These are phyloP conservation scores for Ramalina peruviana DNA, from an alignment of 495 filamentous ascomycete genomes.

Conservation along the genomic window DNA sequence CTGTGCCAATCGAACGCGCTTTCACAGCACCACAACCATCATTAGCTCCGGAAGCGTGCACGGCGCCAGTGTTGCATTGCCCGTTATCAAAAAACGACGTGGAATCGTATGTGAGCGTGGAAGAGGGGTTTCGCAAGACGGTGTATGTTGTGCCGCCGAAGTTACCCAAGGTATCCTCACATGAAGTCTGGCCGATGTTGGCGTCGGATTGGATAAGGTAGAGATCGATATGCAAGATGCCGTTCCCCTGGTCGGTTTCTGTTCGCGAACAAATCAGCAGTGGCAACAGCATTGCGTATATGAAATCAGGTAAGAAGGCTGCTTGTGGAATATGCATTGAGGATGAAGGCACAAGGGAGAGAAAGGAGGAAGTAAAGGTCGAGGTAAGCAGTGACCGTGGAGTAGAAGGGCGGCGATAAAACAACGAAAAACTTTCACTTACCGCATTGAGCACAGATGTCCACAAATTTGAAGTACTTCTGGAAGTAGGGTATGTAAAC, in stretches of 20 bases:
- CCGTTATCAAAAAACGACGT: too few species aligned
- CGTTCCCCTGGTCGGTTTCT: background rate
- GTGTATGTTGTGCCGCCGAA: background rate
- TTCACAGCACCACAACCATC: too few species aligned
- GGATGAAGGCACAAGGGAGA: too few species aligned
- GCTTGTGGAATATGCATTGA: too few species aligned
- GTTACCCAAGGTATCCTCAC: background rate
- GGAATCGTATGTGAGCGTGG: background rate
- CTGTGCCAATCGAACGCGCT: too few species aligned
- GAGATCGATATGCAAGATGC: background rate
- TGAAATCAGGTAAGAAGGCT: too few species aligned
- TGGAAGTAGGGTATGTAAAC: slow-evolving; percentile 5
- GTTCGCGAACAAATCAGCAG: background rate
- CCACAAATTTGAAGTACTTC: slow-evolving; percentile 6
- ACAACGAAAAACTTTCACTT: background rate
- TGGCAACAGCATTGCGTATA: too few species aligned
- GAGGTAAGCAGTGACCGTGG: background rate
- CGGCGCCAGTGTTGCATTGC: too few species aligned
- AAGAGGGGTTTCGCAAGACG: background rate
- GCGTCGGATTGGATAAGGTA: slow-evolving; percentile 6
- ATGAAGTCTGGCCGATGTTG: slow-evolving; percentile 4
- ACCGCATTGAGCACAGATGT: slow-evolving; percentile 6
- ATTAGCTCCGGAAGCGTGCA: too few species aligned
- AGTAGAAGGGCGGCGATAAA: background rate
- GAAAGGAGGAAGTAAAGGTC: too few species aligned